Conservation (phyloP, 1,139 yeast genomes). For the Scheffersomyces cryptocercus region DNA sequence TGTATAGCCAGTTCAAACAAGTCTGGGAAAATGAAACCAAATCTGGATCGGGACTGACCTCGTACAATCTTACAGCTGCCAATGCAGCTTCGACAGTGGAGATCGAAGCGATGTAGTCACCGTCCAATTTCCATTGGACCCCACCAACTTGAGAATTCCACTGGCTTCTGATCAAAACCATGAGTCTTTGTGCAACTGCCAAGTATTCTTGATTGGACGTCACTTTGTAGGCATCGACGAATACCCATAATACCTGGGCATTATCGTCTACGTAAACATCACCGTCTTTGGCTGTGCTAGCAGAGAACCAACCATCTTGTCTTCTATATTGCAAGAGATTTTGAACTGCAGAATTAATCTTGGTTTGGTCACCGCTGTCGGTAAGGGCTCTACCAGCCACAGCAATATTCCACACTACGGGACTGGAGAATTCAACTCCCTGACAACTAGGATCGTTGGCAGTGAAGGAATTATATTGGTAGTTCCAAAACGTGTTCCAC, state of each 20-base stretch:
- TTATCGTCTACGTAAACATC: constrained; percentile 17
- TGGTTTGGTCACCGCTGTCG: constrained; percentile 3
- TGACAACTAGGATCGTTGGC: constrained; percentile 7
- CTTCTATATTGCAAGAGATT: constrained; percentile 10
- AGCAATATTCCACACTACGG: constrained; percentile 13
- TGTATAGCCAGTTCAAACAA: constrained; percentile 27
- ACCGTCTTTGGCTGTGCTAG: constrained; percentile 12
- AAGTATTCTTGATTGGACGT: constrained; percentile 7
- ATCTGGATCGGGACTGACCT: constrained; percentile 5
- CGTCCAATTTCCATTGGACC: constrained; percentile 11
- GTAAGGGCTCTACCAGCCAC: constrained; percentile 13
- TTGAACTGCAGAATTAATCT: constrained; percentile 5
- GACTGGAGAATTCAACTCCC: constrained; percentile 3
- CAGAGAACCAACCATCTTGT: constrained; percentile 13
- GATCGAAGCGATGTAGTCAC: constrained; percentile 14
- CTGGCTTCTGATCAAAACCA: constrained; percentile 10
- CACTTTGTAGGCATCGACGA: constrained; percentile 9
- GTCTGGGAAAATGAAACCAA: constrained; percentile 23
- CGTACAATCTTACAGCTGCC: constrained; percentile 12
- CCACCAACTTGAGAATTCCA: constrained; percentile 13
- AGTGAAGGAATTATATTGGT: constrained; percentile 5
- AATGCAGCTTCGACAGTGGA: constrained; percentile 16
- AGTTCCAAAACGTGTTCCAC: constrained; percentile 12
- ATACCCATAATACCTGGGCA: constrained; percentile 16
- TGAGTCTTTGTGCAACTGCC: constrained; percentile 6